Conservation (phyloP, 2,329 filamentous ascomycete species). For the Chrysosporium keratinophilum region DNA sequence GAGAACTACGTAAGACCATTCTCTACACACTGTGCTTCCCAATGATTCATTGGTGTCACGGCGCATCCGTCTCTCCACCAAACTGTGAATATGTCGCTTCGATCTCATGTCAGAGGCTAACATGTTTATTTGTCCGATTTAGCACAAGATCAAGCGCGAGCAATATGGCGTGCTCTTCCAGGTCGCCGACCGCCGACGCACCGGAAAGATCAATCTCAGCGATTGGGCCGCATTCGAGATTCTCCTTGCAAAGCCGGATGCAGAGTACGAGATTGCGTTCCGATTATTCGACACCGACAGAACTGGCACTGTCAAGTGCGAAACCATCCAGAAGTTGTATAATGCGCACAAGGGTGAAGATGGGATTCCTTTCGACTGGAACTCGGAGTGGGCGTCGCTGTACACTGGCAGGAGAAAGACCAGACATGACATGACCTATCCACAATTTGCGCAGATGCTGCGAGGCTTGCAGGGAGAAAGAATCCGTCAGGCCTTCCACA, state of each 20-base stretch:
- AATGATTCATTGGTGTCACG: conserved; percentile 1
- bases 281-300: conserved; percentile 84
- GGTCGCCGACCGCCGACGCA: conserved; percentile 70
- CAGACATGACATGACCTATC: conserved; percentile 85
- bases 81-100: not conserved
- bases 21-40: conserved; percentile 18
- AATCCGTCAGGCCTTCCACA: conserved; percentile 87
- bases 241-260: conserved; percentile 83
- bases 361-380: conserved; percentile 91
- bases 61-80: not conserved
- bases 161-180: conserved; percentile 90
- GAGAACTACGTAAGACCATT: conserved; percentile 73
- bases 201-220: conserved; percentile 62
- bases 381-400: conserved; percentile 88
- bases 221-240: conserved; percentile 95
- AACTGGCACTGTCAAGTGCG: conserved; percentile 76
- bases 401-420: conserved; percentile 84
- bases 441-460: conserved; percentile 96
- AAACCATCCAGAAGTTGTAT: conserved; percentile 75
- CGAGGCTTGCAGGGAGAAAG: conserved; percentile 91
- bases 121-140: conserved; percentile 13
- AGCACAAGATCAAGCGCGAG: conserved; percentile 97
- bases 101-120: conserved; percentile 3
- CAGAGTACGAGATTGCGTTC: conserved; percentile 98
- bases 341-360: conserved; percentile 77